A percentile compares a stretch with the other conserved stretches of the same genome.
Conservation (phyloP, 768 basidiomycete genomes). For the Auricularia heimuer region DNA sequence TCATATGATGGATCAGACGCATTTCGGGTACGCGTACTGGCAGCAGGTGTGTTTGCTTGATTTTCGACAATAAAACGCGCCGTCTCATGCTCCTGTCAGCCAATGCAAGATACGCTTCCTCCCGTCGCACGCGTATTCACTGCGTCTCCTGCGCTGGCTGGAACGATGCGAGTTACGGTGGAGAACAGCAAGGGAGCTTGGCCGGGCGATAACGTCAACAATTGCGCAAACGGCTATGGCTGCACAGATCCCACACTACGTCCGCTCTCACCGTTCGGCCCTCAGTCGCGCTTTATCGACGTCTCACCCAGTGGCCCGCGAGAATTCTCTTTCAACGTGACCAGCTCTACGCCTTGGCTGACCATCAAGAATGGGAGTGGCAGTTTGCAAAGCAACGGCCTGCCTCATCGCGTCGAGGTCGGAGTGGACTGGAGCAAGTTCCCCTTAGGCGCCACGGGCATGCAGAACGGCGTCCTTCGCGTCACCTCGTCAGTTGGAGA, state of each 20-base stretch:
- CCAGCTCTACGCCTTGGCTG: conserved; percentile 44
- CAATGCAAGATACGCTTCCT: conserved; percentile 57
- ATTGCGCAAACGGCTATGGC: conserved; percentile 41
- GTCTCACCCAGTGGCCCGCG: conserved; percentile 50
- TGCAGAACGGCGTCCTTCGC: conserved; percentile 30
- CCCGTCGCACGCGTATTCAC: conserved; percentile 39
- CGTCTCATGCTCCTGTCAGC: conserved; percentile 22
- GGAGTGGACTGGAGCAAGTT: conserved; percentile 51
- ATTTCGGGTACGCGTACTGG: conserved; percentile 47
- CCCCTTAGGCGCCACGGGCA: conserved; percentile 25
- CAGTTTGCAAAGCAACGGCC: conserved; percentile 34
- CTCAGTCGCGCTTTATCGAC: conserved; percentile 47
- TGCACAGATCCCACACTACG: conserved; percentile 39
- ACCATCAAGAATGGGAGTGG: conserved; percentile 37
- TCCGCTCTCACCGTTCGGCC: conserved; percentile 46
- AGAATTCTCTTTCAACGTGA: conserved; percentile 45
- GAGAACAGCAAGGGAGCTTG: conserved; percentile 58
- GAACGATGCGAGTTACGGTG: conserved; percentile 53
- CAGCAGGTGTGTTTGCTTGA: neutral
- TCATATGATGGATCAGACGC: conserved; percentile 65
- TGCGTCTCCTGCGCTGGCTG: conserved; percentile 46
- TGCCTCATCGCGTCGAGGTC: conserved; percentile 45
- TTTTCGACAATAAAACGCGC: neutral
- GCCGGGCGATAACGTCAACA: conserved; percentile 58
- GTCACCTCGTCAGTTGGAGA: conserved; percentile 34